Base-by-base conservation (phyloP, 2,329 filamentous ascomycete species). In the Tolypocladium tropicale region DNA sequence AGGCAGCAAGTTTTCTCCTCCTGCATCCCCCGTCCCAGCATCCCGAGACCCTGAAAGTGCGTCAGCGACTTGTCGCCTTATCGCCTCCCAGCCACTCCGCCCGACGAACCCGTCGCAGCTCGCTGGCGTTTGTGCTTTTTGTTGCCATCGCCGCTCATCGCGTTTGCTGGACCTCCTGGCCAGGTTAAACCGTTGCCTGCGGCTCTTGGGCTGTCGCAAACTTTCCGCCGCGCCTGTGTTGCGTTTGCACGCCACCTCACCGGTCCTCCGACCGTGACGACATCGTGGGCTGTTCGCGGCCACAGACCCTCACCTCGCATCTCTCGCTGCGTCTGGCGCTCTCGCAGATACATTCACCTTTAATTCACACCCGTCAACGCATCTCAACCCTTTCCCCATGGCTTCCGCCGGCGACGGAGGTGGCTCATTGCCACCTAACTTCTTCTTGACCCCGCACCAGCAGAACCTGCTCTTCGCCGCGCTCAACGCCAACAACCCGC, bases 381-480 rank as follows among this genome's bases (percentile, higher is more conserved):
- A 33, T 2, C 0, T 39, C 21, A 39, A 50, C 34, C 48, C 25
- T 36, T 55, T 54, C 56, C 55, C 55, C 55, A 83, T 83, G 80
- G 73, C 80, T 59, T 79, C 78, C 63, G 75, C 78, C 56, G 73
- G 72, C 55, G 69, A 75, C 58, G 67, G 70, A 57, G 74, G 68
- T 57, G 68, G 68, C 58, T 62, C 67, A 60, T 64, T 77, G 60
- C 72, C 76, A 59, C 72, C 73, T 60, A 80, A 81, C 67, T 85
- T 89, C 69, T 83, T 85, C 66, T 80, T 91, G 62, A 89, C 86
- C 58, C 84, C 85, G 60, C 83, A 88, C 66, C 88, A 93, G 71
- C 87, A 92, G 76, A 84, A 82, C 65, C 77, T 92, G 58, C 78
- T 93, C 49, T 84, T 89, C 60, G 85, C 86, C 58, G 88, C 89